A percentile compares a stretch with the other conserved stretches of the same genome.
These are phyloP conservation scores for Halteria grandinella DNA, from an alignment of 73 alveolate species.

Conservation along the genomic window DNA sequence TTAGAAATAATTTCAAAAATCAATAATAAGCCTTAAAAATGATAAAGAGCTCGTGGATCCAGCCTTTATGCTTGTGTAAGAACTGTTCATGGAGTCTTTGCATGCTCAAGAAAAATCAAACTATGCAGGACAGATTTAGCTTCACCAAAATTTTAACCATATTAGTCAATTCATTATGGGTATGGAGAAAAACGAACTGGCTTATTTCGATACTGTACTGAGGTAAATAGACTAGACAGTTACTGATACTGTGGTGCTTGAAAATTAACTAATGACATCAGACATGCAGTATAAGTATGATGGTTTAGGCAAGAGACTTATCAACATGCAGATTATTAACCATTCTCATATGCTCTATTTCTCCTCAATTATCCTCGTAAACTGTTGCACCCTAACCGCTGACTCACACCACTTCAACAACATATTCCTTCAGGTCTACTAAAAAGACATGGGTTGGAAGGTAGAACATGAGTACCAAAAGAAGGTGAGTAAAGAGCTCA, in stretches of 20 bases:
- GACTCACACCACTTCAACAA: neutral
- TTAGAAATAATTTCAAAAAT: conserved; percentile 4
- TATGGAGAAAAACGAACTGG: conserved; percentile 16
- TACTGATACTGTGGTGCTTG: conserved; percentile 4
- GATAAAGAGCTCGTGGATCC: conserved; percentile 22
- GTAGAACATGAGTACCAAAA: conserved; percentile 26
- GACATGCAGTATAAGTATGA: too few species aligned
- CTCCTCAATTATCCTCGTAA: neutral
- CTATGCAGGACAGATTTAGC: conserved; percentile 1
- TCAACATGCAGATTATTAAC: conserved; percentile 7
- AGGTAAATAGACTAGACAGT: conserved; percentile 9
- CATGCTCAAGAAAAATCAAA: neutral
- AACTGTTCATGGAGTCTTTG: neutral
- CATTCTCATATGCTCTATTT: conserved; percentile 16
- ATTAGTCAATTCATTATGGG: neutral
- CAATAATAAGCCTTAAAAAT: conserved; percentile 12
- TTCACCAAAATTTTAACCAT: neutral
- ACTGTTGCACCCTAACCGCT: neutral
- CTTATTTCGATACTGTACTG: conserved; percentile 23
- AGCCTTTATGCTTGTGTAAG: conserved; percentile 4
- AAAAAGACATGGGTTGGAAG: conserved; percentile 35
- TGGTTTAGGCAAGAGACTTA: neutral
- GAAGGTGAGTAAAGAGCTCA: neutral
- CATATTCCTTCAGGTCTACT: neutral
- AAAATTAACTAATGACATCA: conserved; percentile 23